Evolutionary conservation across 441 rosid species (phyloP).

Genomic region (Adansonia madagascariensis): DNA sequence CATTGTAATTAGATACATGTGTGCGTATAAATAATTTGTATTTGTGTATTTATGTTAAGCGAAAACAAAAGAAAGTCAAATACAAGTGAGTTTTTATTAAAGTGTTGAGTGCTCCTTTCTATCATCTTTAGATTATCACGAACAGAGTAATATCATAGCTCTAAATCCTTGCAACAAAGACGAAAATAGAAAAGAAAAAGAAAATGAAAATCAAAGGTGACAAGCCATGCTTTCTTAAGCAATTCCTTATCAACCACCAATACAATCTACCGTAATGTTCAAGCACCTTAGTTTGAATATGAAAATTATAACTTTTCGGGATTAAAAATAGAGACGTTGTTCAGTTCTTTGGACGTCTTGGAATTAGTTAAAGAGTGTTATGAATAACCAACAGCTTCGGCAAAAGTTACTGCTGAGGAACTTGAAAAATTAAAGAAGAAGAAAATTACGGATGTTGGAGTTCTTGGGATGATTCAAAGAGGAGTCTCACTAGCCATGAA

Average conservation of each 20-base stretch:
- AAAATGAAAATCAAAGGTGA: no score
- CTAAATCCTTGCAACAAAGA: no score
- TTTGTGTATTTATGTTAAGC: background rate
- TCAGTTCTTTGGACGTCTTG: background rate
- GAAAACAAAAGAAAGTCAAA: no score
- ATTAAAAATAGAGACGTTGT: background rate
- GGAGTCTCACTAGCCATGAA: background rate
- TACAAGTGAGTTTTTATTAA: background rate
- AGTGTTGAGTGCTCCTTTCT: background rate
- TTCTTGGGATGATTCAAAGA: background rate
- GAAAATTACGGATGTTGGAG: background rate
- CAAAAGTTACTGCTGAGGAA: background rate
- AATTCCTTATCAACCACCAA: no score
- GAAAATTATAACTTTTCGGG: background rate
- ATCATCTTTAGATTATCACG: background rate
- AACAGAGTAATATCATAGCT: no score
- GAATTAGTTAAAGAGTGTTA: background rate
- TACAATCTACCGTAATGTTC: background rate
- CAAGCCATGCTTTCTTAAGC: no score
- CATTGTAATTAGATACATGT: no score
- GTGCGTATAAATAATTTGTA: background rate
- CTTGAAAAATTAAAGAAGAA: background rate
- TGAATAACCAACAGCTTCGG: background rate
- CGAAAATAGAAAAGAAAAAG: no score
- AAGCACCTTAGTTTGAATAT: background rate